Evolutionary conservation across 2,329 filamentous ascomycete species (phyloP).

Genomic region (Dothiorella sarmentorum): DNA sequence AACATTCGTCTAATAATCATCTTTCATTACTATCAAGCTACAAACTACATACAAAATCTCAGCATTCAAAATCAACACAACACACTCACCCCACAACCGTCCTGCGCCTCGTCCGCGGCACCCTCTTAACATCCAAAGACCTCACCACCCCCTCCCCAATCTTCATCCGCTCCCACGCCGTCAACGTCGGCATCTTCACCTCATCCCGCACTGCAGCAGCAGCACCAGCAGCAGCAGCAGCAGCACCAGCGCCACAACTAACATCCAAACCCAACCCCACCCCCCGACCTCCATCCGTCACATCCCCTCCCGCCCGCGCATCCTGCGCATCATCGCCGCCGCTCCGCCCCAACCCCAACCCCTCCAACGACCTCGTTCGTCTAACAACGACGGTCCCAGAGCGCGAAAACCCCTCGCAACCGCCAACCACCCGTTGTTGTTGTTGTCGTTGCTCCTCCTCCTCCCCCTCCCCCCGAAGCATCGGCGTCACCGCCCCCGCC

Average conservation of each 20-base stretch:
- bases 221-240: not conserved
- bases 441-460: not conserved
- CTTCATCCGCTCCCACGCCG: too few species aligned
- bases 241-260: not conserved
- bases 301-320: not conserved
- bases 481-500: not conserved
- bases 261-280: not conserved
- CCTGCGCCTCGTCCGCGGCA: too few species aligned
- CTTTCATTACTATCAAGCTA: too few species aligned
- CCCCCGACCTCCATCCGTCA: not conserved
- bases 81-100: too few species aligned
- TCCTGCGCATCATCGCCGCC: not conserved
- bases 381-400: not conserved
- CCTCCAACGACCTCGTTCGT: not conserved
- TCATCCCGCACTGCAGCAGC: too few species aligned
- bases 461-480: not conserved
- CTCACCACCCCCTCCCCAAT: too few species aligned
- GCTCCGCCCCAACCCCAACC: not conserved
- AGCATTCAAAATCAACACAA: too few species aligned
- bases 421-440: not conserved
- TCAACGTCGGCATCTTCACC: too few species aligned
- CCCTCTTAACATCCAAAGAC: too few species aligned
- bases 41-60: too few species aligned
- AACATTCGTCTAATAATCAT: too few species aligned
- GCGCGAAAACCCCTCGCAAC: not conserved